A percentile compares a stretch with the other conserved stretches of the same genome.
phyloP scores from a whole-genome alignment of 164 flowering plant genomes.

The Magnolia sinica region DNA sequence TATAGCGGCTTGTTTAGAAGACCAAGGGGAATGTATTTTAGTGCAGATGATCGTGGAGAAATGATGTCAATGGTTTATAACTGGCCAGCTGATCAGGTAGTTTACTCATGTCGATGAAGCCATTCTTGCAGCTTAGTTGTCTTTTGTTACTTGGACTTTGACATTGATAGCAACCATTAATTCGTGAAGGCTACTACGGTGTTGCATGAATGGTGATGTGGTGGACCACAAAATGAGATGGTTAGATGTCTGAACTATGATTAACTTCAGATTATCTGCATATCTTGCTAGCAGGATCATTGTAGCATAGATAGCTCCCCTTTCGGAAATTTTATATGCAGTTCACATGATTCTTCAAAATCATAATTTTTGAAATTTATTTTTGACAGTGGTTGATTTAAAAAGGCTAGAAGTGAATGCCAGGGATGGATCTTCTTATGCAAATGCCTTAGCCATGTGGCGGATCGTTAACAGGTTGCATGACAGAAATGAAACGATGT shows the following conservation, averaged over 20 bases:
- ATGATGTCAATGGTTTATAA: conserved; percentile 98
- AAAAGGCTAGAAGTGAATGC: conserved; percentile 85
- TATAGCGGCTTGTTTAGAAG: conserved; percentile 93
- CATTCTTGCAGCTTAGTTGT: neutral
- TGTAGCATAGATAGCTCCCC: neutral
- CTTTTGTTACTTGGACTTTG: no score
- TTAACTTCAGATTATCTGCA: no score
- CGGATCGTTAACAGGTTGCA: conserved; percentile 92
- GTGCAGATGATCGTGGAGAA: conserved; percentile 95
- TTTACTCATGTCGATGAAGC: neutral
- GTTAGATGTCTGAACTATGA: no score
- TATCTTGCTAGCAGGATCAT: no score
- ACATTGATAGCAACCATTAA: no score
- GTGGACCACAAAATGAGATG: no score
- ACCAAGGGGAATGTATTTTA: conserved; percentile 97
- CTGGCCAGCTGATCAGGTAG: conserved; percentile 98
- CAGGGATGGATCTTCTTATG: conserved; percentile 93
- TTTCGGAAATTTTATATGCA: neutral
- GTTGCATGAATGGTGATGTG: no score
- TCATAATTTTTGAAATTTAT: conserved; percentile 8
- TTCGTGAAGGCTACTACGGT: no score
- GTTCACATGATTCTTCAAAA: neutral
- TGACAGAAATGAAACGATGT: conserved; percentile 99
- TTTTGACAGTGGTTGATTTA: conserved; percentile 70
- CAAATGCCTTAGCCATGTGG: conserved; percentile 90